Conservation (phyloP, 495 filamentous ascomycete genomes). For the Penicillium nucicola region DNA sequence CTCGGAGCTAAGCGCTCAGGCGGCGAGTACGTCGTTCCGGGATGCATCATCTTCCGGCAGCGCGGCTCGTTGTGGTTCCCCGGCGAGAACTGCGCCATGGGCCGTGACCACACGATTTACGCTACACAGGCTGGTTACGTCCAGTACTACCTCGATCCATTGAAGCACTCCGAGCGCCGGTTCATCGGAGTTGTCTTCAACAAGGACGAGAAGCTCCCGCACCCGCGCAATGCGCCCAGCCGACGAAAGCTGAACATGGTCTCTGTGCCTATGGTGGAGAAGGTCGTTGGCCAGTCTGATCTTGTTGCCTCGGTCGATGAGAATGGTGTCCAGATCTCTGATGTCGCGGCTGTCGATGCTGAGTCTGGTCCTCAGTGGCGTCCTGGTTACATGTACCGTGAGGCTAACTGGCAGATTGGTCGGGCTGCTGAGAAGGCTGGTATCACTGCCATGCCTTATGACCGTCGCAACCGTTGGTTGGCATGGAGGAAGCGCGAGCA, state of each 20-base stretch:
- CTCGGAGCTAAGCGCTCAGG: slow-evolving; percentile 90
- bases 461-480: slow-evolving; percentile 55
- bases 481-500: slow-evolving; percentile 60
- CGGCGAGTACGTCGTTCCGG: slow-evolving; percentile 86
- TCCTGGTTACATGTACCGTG: slow-evolving; percentile 74
- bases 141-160: slow-evolving; percentile 88
- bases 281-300: slow-evolving; percentile 31
- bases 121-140: slow-evolving; percentile 82
- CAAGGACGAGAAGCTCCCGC: slow-evolving; percentile 66
- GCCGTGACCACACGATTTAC: slow-evolving; percentile 97
- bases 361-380: slow-evolving; percentile 50
- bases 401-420: slow-evolving; percentile 85
- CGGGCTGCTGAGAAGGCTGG: slow-evolving; percentile 57
- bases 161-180: slow-evolving; percentile 71
- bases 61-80: slow-evolving; percentile 92
- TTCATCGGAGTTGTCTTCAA: slow-evolving; percentile 91
- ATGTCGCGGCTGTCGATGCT: slow-evolving; percentile 31
- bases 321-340: slow-evolving; percentile 29
- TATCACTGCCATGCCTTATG: slow-evolving; percentile 49
- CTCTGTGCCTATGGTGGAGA: slow-evolving; percentile 43
- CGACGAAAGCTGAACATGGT: slow-evolving; percentile 70
- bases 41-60: slow-evolving; percentile 97
- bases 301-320: slow-evolving; percentile 30
- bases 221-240: slow-evolving; percentile 59
- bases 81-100: slow-evolving; percentile 90